Conservation (phyloP, 176 grass and related monocot genomes). For the Miscanthus lutarioriparius region DNA sequence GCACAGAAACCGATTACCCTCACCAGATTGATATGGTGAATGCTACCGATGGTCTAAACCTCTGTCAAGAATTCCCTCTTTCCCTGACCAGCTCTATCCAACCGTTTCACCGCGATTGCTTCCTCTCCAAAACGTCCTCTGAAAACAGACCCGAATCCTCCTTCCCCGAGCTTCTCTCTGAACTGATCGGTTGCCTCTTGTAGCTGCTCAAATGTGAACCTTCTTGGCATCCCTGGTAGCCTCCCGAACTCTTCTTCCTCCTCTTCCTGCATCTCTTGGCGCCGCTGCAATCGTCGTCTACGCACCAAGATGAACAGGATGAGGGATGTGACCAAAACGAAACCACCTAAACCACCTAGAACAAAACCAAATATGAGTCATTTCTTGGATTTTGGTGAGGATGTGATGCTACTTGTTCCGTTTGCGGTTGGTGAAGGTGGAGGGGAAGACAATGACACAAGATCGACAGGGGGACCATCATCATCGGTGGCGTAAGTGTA, state of each 20-base stretch:
- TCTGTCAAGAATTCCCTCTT: conserved; percentile 48
- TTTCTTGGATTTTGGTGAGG: not conserved
- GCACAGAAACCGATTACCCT: conserved; percentile 50
- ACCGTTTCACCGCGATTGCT: conserved; percentile 16
- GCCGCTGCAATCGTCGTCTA: not conserved
- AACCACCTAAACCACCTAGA: no score
- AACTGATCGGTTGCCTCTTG: not conserved
- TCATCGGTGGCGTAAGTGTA: conserved; percentile 1
- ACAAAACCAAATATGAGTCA: no score
- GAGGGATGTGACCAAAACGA: no score
- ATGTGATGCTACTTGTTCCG: not conserved
- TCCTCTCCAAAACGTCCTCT: not conserved
- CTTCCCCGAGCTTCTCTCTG: conserved; percentile 17
- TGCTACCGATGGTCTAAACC: conserved; percentile 45
- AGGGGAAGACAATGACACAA: not conserved
- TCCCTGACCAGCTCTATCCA: conserved; percentile 30
- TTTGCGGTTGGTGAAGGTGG: not conserved
- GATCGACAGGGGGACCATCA: not conserved
- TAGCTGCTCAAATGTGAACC: conserved; percentile 41
- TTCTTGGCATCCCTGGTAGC: not conserved
- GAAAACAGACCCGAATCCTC: conserved; percentile 32
- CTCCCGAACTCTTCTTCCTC: not conserved
- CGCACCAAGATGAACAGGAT: not conserved
- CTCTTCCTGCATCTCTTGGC: not conserved
- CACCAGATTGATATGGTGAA: conserved; percentile 54